Conservation (phyloP, 441 rosid species). For the Populus hybrid region DNA sequence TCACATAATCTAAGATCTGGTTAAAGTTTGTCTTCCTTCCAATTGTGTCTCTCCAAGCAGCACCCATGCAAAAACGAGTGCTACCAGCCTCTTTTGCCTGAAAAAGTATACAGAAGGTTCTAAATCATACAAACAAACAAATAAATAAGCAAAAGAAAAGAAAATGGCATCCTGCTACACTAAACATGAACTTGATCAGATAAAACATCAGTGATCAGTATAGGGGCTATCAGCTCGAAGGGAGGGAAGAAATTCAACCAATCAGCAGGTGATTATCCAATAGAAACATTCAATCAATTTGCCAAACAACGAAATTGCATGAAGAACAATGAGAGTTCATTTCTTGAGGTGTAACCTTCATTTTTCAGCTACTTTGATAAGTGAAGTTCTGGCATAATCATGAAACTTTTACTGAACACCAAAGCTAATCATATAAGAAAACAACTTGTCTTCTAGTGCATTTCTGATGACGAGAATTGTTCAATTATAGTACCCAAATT, state of each 20-base stretch:
- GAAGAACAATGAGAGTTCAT: background rate
- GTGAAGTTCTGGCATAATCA: background rate
- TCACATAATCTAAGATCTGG: conserved; percentile 82
- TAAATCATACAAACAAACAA: background rate
- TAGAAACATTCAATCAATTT: background rate
- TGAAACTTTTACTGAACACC: background rate
- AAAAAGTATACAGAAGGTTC: conserved; percentile 10
- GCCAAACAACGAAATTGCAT: background rate
- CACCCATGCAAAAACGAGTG: conserved; percentile 99
- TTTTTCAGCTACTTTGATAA: background rate
- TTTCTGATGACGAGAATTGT: background rate
- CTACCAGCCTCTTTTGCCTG: conserved; percentile 99
- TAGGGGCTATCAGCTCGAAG: background rate
- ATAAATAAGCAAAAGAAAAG: background rate
- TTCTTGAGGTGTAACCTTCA: background rate
- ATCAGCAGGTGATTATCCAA: background rate
- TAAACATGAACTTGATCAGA: conserved; percentile 1
- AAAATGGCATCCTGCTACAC: background rate
- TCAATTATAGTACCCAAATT: background rate
- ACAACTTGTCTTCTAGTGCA: background rate
- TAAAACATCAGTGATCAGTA: background rate
- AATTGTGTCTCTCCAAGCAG: conserved; percentile 95
- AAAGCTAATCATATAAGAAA: background rate
- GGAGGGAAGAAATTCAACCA: background rate
- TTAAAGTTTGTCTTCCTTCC: conserved; percentile 90